A percentile compares a stretch with the other conserved stretches of the same genome.
phyloP scores from a whole-genome alignment of 306 rosid genomes.

The Vigna unguiculata region DNA sequence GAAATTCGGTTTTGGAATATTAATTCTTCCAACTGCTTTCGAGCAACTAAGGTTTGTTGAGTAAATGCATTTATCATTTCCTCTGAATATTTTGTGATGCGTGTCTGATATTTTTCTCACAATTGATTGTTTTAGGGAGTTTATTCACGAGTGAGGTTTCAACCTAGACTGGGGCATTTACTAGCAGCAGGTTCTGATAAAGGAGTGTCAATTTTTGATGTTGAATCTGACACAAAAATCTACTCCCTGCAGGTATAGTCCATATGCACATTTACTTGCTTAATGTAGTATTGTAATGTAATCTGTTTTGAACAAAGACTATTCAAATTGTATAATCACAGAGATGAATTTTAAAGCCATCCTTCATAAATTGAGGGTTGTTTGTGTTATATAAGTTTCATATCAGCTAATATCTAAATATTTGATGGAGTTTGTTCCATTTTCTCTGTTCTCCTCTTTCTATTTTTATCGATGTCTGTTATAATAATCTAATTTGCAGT shows the following conservation, averaged over 20 bases:
- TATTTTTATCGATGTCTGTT: background rate
- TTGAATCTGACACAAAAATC: conserved; percentile 51
- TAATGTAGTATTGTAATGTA: background rate
- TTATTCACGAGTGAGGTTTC: conserved; percentile 61
- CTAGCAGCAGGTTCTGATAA: conserved; percentile 64
- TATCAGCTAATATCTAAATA: background rate
- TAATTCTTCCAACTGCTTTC: conserved; percentile 49
- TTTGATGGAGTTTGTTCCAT: conserved; percentile 24
- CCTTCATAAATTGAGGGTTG: conserved; percentile 6
- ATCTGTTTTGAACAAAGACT: conserved; percentile 15
- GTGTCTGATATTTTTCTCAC: conserved; percentile 13
- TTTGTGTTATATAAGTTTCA: conserved; percentile 10
- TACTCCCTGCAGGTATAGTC: conserved; percentile 53
- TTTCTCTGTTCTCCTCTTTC: conserved; percentile 1
- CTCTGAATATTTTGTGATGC: conserved; percentile 23
- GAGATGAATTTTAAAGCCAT: conserved; percentile 9
- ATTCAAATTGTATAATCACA: background rate
- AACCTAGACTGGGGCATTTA: conserved; percentile 53
- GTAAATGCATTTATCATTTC: conserved; percentile 20
- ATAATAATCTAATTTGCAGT: background rate
- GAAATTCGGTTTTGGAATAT: conserved; percentile 60
- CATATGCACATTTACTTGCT: conserved; percentile 17
- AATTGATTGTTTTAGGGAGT: conserved; percentile 54
- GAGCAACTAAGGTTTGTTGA: conserved; percentile 51
- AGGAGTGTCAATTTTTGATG: conserved; percentile 55